Base-by-base conservation (phyloP, 2,329 filamentous ascomycete genomes). In the Aureobasidium mangrovei region DNA sequence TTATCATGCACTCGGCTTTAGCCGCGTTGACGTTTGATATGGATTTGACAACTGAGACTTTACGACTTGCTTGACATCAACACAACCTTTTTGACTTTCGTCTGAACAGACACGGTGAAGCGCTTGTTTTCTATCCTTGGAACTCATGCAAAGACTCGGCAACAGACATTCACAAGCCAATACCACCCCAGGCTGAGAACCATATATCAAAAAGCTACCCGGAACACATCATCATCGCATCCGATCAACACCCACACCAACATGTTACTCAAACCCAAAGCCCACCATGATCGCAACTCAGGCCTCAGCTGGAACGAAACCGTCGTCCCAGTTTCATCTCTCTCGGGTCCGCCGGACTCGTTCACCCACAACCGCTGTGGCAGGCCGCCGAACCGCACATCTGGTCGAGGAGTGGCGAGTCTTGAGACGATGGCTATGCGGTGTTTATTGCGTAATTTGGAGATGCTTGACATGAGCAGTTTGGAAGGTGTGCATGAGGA, bases 321-420 rank as follows among this genome's bases (percentile, higher is more conserved):
- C 12, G 24, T 49, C 35, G 7, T 49, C 26, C 9, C 27, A 26
- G 36, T 27, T 3, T 4, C 33, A 4, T 8, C 32, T 5, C 7
- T 2, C 27, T 28, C 35, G 18, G 18, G 18, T 18, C 18, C 18
- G 18, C 18, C 18, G 18, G 18, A 18, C 18, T 18, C 18, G 18
- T 18, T 18, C 18, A 18, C 18, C 18, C 18, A 18, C 18, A 18
- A 18, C 18, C 18, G 18, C 18, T 18, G 18, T 18, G 18, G 18
- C 18, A 18, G 18, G 18, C 18, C 18, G 18, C 18, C 18, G 18
- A 18, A 18, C 18, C 18, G 18, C 18, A 3, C 45, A 32, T 18
- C 26, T 9, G 10, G 18, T 33, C 3, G 57, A 57, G 4, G 62
- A 2, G 51, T 51, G n/a, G 64, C 65, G 49, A 61, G 59, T 36